Conservation (phyloP, 176 grass and related monocot genomes). For the Carex pumila region DNA sequence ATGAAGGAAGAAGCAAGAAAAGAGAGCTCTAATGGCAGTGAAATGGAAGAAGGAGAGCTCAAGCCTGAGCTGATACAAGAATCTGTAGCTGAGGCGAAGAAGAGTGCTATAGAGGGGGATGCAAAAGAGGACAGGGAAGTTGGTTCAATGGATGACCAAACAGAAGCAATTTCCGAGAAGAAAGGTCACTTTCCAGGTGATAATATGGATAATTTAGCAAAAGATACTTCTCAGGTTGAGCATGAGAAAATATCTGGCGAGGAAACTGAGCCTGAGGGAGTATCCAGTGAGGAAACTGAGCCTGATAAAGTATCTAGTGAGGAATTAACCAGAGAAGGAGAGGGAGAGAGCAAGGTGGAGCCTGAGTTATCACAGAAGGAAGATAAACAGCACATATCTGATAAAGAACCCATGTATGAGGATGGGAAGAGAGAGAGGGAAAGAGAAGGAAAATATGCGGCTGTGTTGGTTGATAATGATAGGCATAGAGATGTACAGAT, state of each 20-base stretch:
- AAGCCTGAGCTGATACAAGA: slow-evolving; percentile 48
- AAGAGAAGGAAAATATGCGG: background rate
- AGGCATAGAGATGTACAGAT: slow-evolving; percentile 21
- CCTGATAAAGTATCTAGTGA: slow-evolving; percentile 14
- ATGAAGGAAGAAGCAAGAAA: slow-evolving; percentile 31
- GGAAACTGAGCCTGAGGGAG: background rate
- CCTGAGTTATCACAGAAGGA: background rate
- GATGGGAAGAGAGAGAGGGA: slow-evolving; percentile 25
- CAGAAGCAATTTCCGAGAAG: slow-evolving; percentile 16
- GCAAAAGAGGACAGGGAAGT: background rate
- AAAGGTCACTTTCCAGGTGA: slow-evolving; percentile 27
- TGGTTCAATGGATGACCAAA: slow-evolving; percentile 3
- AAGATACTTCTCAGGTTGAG: slow-evolving; percentile 4
- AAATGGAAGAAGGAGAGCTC: slow-evolving; percentile 96
- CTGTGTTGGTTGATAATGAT: slow-evolving; percentile 11
- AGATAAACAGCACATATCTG: slow-evolving; percentile 13
- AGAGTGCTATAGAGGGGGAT: background rate
- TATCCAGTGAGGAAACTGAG: slow-evolving; percentile 8
- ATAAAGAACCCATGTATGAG: slow-evolving; percentile 12
- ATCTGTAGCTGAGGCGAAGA: slow-evolving; percentile 17
- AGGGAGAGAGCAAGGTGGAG: slow-evolving; percentile 23
- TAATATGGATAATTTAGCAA: background rate
- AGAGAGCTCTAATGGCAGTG: slow-evolving; percentile 24
- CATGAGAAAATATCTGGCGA: slow-evolving; percentile 18
- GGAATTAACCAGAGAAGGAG: slow-evolving; percentile 28